These are phyloP conservation scores for Teratosphaeriaceae sp. DNA, from an alignment of 2,329 filamentous ascomycete genomes.

Conservation along the genomic window DNA sequence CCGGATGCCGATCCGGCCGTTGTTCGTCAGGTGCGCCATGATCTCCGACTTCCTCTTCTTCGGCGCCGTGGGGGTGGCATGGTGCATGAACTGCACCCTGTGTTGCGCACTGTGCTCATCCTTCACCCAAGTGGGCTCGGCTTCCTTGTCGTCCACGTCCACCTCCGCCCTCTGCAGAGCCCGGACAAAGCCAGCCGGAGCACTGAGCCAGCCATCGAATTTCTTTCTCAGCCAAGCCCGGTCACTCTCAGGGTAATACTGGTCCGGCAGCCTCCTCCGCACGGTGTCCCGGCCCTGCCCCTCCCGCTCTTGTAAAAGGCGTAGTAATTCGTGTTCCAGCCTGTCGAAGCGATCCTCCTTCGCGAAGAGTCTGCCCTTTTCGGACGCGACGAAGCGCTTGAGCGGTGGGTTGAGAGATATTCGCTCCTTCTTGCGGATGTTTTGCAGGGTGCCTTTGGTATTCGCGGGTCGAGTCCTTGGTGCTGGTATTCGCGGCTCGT, in stretches of 20 bases:
- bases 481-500: too few species aligned
- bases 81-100: not conserved
- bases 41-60: not conserved
- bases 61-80: not conserved
- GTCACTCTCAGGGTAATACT: constrained; percentile 5
- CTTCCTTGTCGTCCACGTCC: constrained; percentile 11
- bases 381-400: not conserved
- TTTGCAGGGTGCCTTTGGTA: constrained; percentile 1
- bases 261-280: constrained; percentile 2
- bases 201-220: too few species aligned
- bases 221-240: constrained; percentile 4
- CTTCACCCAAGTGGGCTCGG: not conserved
- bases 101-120: not conserved
- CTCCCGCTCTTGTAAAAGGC: constrained; percentile 5
- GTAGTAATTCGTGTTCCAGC: too few species aligned
- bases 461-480: too few species aligned
- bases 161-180: too few species aligned
- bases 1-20: too few species aligned
- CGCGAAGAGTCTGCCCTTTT: not conserved
- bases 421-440: constrained; percentile 5
- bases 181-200: too few species aligned
- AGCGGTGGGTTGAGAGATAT: not conserved
- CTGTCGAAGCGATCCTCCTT: too few species aligned
- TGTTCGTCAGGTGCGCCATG: not conserved
- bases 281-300: not conserved